Evolutionary conservation across 192 early-diverging fungal genomes (phyloP), one percentile per base, ranked within the genome.

Genomic region (Radiomyces spectabilis): DNA sequence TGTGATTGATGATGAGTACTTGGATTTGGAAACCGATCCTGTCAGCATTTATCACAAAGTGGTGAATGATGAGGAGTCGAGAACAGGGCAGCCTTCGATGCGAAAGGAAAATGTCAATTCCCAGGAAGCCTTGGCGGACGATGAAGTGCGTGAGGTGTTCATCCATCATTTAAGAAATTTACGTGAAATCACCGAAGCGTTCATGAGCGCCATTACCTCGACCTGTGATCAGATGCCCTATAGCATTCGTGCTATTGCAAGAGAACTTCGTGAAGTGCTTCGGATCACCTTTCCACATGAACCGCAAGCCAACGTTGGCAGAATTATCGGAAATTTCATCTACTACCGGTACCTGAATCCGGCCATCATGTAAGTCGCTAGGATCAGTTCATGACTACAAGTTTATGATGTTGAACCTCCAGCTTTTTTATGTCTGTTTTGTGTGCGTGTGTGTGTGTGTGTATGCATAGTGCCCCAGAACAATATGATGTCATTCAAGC

Each of bases 311-410:
- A 85, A 88, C 50, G 87, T 98, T 40, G 82, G 85, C 46, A 89
- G 86, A 61, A 78, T 94, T 29, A 84, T 99, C 27, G 94, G 95
- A 2, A 90, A 99, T 53, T 71, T 98, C 55, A 84, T 99, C 21
- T 99, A 95, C 75, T 98, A 99, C 70, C 85, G 94, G 32, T 99
- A 97, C 70, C 88, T 99, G 64, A 98, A 93, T 71, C 97, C 97
- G 18, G 95, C 89, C 3, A 97, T 99, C 54, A 82, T 94, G 73
- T 85, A 66, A 74, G 77, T 69, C n/a, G n/a, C n/a, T n/a, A n/a
- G n/a, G n/a, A n/a, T n/a, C n/a, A n/a, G n/a, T n/a, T n/a, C n/a
- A 22, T 51, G 3, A 30, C 34, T 69, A 43, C 12, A 35, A 35
- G 5, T n/a, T n/a, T n/a, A n/a, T n/a, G n/a, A n/a, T n/a, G n/a